Evolutionary conservation across 2,329 filamentous ascomycete genomes (phyloP), one percentile per base, ranked within the genome.

Genomic region (Setomelanomma holmii): DNA sequence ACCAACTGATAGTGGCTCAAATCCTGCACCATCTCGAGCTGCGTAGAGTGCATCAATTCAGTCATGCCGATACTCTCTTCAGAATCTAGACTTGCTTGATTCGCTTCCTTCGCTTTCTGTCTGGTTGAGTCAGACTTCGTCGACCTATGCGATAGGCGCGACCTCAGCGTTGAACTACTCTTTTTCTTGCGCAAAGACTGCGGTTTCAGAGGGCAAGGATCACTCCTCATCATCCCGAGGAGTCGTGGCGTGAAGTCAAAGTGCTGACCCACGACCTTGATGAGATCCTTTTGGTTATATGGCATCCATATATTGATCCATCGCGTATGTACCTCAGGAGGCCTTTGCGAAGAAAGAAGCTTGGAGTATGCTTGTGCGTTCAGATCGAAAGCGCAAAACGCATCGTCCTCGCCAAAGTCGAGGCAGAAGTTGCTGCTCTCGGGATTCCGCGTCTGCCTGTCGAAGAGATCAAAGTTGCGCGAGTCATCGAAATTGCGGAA

Each of bases 221-320:
- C 79, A 30, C 84, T 84, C 52, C 79, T 79, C 79, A 90, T 87
- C 65, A 91, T 78, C 5, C 82, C 84, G 16, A 83, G 78, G 12
- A 91, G 76, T 45, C 89, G 80, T 22, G 84, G 83, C 0, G 89
- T 90, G 60, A 92, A 88, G 40, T 84, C 83, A 68, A 91, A 92
- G 43, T 83, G 79, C 30, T 77, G 75, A 14, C 84, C 86, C 20
- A 91, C 35, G 16, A 79, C 75, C 59, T 79, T 77, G 39, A 91
- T 79, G 8, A 82, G 66, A 3, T 82, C 77, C 30, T 76, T 78
- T 61, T 91, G 87, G 16, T 74, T 71, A 61, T 85, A 83, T 0
- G 88, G 88, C 40, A 84, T 80, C 86, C 88, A 92, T 21, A 92
- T 81, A 56, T 91, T 90, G 60, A 91, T 90, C 89, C 89, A 92